Conservation (phyloP, 148 eudicot genomes). For the Nyssa sinensis region DNA sequence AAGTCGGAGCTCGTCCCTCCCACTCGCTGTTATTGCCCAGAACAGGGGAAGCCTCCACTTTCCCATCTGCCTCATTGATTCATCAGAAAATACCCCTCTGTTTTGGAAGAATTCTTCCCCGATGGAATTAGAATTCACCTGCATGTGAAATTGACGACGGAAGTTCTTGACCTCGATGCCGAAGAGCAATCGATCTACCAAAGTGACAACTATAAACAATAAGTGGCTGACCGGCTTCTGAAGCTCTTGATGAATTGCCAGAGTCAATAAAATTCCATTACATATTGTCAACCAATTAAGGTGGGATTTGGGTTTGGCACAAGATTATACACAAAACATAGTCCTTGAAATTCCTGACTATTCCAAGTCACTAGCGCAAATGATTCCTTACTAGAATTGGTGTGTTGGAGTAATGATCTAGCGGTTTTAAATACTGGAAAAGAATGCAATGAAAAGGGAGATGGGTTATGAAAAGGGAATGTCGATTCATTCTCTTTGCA, state of each 20-base stretch:
- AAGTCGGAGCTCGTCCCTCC: slow-evolving; percentile 62
- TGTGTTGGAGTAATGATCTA: too few relatives aligned
- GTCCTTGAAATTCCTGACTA: slow-evolving; percentile 62
- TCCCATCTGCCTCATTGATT: slow-evolving; percentile 67
- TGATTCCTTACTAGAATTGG: too few relatives aligned
- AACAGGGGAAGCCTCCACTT: slow-evolving; percentile 35
- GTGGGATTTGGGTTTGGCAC: slow-evolving; percentile 50
- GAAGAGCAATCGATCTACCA: slow-evolving; percentile 55
- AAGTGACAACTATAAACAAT: slow-evolving; percentile 33
- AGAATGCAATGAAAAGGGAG: too few relatives aligned
- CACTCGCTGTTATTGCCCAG: slow-evolving; percentile 50
- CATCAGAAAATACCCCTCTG: slow-evolving; percentile 56
- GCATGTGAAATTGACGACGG: slow-evolving; percentile 56
- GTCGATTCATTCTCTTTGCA: too few relatives aligned
- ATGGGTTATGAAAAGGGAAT: too few relatives aligned
- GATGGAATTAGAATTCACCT: slow-evolving; percentile 46
- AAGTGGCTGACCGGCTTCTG: slow-evolving; percentile 55
- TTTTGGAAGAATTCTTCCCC: slow-evolving; percentile 61
- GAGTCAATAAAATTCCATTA: too few relatives aligned
- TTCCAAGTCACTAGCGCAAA: slow-evolving; percentile 30
- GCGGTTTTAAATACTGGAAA: too few relatives aligned
- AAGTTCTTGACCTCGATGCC: slow-evolving; percentile 43
- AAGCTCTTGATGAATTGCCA: slow-evolving; percentile 67
- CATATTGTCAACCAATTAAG: slow-evolving; percentile 30
- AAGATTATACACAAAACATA: slow-evolving; percentile 31